Conservation (phyloP, 176 grass and related monocot species). For the barley (Hordeum vulgare) region MorexV3_pseudomolecules_assembly NC_058522.1:12271017-12271516, state of each 20-base stretch:
- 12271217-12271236: constrained; percentile 50
- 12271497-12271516: constrained; percentile 65
- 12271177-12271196: constrained; percentile 67
- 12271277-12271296: constrained; percentile 49
- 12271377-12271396: constrained; percentile 70
- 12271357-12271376: constrained; percentile 31
- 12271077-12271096: constrained; percentile 24
- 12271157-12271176: constrained; percentile 44
- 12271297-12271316: constrained; percentile 36
- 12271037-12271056: neutral
- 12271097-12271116: constrained; percentile 48
- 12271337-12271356: neutral
- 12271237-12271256: constrained; percentile 36
- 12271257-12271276: constrained; percentile 41
- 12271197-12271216: constrained; percentile 53
- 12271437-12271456: constrained; percentile 80
- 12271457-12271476: constrained; percentile 62
- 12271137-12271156: constrained; percentile 39
- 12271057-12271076: neutral
- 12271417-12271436: constrained; percentile 79
- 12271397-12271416: constrained; percentile 58
- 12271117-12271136: neutral
- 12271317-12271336: constrained; percentile 21
- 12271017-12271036: constrained; percentile 22
- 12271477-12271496: constrained; percentile 70